A percentile compares a stretch with the other conserved stretches of the same genome.
These are phyloP conservation scores for Danielozyma ontarioensis DNA, from an alignment of 805 yeast genomes.

Conservation along the genomic window DNA sequence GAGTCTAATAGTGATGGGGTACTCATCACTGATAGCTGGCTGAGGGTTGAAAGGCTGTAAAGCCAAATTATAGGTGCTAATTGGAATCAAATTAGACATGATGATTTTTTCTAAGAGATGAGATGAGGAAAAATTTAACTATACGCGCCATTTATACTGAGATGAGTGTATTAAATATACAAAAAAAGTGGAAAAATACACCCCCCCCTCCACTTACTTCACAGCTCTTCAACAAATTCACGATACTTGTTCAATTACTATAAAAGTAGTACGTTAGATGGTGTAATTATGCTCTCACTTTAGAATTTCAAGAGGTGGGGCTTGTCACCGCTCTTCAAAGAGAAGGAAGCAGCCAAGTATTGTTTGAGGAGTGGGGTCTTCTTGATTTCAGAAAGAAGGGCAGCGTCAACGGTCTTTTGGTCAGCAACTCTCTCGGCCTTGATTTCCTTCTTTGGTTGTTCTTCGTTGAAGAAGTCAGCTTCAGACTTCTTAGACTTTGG, in stretches of 20 bases:
- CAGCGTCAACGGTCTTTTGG: conserved; percentile 93
- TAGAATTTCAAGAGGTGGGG: conserved; percentile 98
- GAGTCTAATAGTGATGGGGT: conserved; percentile 84
- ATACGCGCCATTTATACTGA: conserved; percentile 3
- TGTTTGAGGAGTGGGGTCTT: conserved; percentile 95
- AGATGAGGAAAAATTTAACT: conserved; percentile 4
- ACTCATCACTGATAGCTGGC: conserved; percentile 79
- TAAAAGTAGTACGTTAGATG: not conserved
- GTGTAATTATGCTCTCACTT: conserved; percentile 18
- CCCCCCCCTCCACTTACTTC: not conserved
- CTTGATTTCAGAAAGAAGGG: conserved; percentile 89
- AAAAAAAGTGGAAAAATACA: not conserved
- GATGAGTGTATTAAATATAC: conserved; percentile 7
- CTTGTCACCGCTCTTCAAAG: conserved; percentile 96
- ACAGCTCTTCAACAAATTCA: not conserved
- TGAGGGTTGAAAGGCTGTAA: conserved; percentile 83
- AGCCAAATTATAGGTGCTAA: conserved; percentile 82
- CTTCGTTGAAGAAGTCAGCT: conserved; percentile 84
- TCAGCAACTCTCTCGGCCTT: conserved; percentile 93
- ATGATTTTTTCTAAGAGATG: conserved; percentile 7
- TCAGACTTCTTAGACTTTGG: conserved; percentile 80
- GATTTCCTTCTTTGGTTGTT: conserved; percentile 74
- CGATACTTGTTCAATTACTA: not conserved
- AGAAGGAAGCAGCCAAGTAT: conserved; percentile 92
- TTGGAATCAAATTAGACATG: conserved; percentile 75